Base-by-base conservation (phyloP, 73 alveolate species). In the Durusdinium trenchii region DNA sequence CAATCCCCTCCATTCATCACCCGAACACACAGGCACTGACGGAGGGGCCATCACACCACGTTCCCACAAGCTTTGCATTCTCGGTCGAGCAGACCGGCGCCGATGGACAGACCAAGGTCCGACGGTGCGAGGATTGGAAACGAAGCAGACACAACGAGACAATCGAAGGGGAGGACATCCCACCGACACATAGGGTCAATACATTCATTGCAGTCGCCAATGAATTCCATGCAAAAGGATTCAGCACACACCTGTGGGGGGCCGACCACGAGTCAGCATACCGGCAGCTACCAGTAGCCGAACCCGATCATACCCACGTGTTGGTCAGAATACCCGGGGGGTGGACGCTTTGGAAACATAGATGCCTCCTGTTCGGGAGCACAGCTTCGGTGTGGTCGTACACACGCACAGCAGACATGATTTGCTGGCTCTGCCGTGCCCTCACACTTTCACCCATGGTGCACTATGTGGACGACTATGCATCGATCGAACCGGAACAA, bases 401-500 rank as follows among this genome's bases (percentile, higher is more conserved):
- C 50, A 83, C 47, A 35, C 47, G 93, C 28, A 48, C 50, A 7
- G 93, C 52, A 32, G 93, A 83, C 51, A n/a, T 30, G 51, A 45
- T 83, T 40, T 38, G 32, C 75, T 3, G 52, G 28, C 40, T 23
- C 32, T 6, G 38, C 9, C 69, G 93, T 5, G 35, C 16, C 50
- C 47, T 82, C 42, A 26, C 43, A 12, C 12, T 50, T 26, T 32
- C 18, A 0, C 93, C 93, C 1, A 48, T 71, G 32, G 7, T 82
- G 18, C 93, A 82, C 52, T 82, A 82, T n/a, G 93, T 82, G 73
- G 93, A 82, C 48, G 92, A 82, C 48, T 82, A 47, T n/a, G 93
- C 73, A 12, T 6, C 51, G n/a, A 7, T 30, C 52, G 48, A 82
- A 71, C 83, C 46, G 20, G 23, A 2, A 35, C 26, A 71, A 18